Percentiles rank a stretch among this genome's conserved stretches.
Evolutionary conservation across 1,284 basidiomycete genomes (phyloP).

Genomic region (Ganoderma sinense): DNA sequence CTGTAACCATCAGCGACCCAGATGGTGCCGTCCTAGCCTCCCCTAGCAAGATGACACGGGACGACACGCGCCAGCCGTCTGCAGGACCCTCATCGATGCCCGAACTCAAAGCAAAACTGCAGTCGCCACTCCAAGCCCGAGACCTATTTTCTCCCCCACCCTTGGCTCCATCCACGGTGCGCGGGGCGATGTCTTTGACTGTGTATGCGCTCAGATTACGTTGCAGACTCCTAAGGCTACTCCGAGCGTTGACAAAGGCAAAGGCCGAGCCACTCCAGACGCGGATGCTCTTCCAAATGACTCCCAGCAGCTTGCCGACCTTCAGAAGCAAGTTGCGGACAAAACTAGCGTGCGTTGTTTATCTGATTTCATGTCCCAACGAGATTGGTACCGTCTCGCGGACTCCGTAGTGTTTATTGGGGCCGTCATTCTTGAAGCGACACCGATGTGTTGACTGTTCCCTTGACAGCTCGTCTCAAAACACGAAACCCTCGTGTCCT

Average conservation of each 20-base stretch:
- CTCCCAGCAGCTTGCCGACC: constrained; percentile 15
- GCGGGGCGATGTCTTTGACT: background rate
- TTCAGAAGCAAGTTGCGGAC: constrained; percentile 23
- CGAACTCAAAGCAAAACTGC: background rate
- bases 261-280: constrained; percentile 19
- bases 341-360: constrained; percentile 30
- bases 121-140: constrained; percentile 2
- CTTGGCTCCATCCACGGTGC: constrained; percentile 12
- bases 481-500: constrained; percentile 57
- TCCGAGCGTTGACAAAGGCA: constrained; percentile 26
- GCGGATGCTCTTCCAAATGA: background rate
- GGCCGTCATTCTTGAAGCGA: background rate
- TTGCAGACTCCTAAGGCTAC: background rate
- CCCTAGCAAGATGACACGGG: background rate
- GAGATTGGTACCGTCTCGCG: background rate
- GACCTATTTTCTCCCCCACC: background rate
- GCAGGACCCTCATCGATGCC: constrained; percentile 14
- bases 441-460: background rate
- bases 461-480: constrained; percentile 49
- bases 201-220: background rate
- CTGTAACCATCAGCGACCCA: constrained; percentile 7
- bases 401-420: background rate
- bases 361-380: background rate
- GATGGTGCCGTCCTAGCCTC: background rate
- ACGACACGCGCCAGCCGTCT: constrained; percentile 7